phyloP scores from a whole-genome alignment of 768 basidiomycete genomes.

The Phylloporus rhodoxanthus region DNA sequence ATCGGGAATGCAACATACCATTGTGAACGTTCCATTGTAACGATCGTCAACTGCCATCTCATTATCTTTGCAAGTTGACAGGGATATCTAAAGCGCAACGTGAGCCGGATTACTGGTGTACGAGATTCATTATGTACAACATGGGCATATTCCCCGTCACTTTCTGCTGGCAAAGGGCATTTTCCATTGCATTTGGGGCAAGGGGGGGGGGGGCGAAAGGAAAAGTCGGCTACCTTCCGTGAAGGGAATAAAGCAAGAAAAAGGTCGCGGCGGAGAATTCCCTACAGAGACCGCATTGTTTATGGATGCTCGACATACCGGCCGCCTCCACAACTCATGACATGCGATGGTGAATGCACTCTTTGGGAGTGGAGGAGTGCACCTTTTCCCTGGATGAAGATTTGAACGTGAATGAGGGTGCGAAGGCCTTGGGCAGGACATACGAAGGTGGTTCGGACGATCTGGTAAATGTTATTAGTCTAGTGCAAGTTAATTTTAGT shows the following conservation, averaged over 20 bases:
- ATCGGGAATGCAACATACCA: conserved; percentile 5
- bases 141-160: conserved; percentile 10
- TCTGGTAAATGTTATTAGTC: conserved; percentile 2
- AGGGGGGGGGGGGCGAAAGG: conserved; percentile 17
- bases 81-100: conserved; percentile 14
- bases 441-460: conserved; percentile 8
- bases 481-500: no score
- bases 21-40: conserved; percentile 17
- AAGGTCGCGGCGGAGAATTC: conserved; percentile 9
- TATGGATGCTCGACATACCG: conserved; percentile 6
- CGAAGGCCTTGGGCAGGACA: not conserved
- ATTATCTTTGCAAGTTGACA: conserved; percentile 27
- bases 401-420: not conserved
- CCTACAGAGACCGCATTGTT: conserved; percentile 16
- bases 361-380: not conserved
- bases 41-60: conserved; percentile 20
- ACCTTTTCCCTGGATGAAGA: conserved; percentile 4
- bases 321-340: conserved; percentile 9
- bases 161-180: conserved; percentile 5
- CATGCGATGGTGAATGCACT: not conserved
- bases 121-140: conserved; percentile 16
- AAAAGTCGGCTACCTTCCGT: conserved; percentile 7
- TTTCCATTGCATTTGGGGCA: conserved; percentile 16
- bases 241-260: conserved; percentile 12
- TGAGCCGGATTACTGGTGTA: conserved; percentile 2